phyloP scores from a whole-genome alignment of 257 asterid species.

The Lycium barbarum region DNA sequence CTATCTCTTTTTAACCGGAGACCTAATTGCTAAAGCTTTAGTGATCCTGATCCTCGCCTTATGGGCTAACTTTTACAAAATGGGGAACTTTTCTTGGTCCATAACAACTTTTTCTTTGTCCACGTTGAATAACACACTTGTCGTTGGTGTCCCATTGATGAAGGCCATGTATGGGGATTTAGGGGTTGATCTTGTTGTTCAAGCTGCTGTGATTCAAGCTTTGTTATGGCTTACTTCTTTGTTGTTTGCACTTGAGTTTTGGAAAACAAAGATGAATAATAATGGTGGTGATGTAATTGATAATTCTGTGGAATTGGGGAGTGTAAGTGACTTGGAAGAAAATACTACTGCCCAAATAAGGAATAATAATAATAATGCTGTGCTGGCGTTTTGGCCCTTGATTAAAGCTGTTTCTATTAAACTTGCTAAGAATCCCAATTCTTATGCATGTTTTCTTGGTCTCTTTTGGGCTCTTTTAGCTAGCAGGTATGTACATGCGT shows the following conservation, averaged over 20 bases:
- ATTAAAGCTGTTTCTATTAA: slow-evolving; percentile 50
- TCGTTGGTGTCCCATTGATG: slow-evolving; percentile 34
- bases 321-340: slow-evolving; percentile 4
- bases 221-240: slow-evolving; percentile 39
- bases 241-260: slow-evolving; percentile 39
- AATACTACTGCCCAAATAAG: neutral
- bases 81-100: slow-evolving; percentile 35
- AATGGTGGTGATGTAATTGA: neutral
- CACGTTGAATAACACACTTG: slow-evolving; percentile 35
- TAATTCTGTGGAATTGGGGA: slow-evolving; percentile 26
- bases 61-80: slow-evolving; percentile 39
- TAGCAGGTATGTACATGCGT: slow-evolving; percentile 45
- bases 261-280: slow-evolving; percentile 25
- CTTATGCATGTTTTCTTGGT: slow-evolving; percentile 56
- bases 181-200: slow-evolving; percentile 45
- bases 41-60: slow-evolving; percentile 1
- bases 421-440: slow-evolving; percentile 66
- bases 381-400: slow-evolving; percentile 34
- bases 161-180: slow-evolving; percentile 45
- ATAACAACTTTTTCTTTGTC: slow-evolving; percentile 41
- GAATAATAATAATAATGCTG: neutral
- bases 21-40: slow-evolving; percentile 32
- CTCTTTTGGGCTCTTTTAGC: slow-evolving; percentile 66
- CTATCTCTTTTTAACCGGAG: slow-evolving; percentile 23
- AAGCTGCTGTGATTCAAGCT: slow-evolving; percentile 41